Evolutionary conservation across 2,329 filamentous ascomycete species (phyloP), one percentile per base, ranked within the genome.

Genomic region (Aspergillus uvarum): DNA sequence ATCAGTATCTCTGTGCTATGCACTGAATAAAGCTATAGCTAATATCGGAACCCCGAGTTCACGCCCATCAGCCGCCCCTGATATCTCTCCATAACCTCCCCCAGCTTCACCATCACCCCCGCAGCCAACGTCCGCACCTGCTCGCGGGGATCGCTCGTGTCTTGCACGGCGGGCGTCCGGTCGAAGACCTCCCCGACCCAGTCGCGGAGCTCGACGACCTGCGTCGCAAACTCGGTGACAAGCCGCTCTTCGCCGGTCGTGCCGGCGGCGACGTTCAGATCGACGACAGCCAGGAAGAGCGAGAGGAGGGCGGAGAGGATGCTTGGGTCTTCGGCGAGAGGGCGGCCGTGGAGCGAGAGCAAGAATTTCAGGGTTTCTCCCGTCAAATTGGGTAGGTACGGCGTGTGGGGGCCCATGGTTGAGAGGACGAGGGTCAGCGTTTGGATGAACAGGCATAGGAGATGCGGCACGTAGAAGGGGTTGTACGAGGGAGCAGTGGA

Each of bases 341-440:
- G 71, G 22, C 67, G 67, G 49, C 75, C 48, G 81, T 85, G 83
- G 2, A 96, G 80, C 2, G 84, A 81, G 67, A 97, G 85, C 2
- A 98, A 79, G n/a, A 99, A 77, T 50, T 89, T 85, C 86, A 93
- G 93, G 19, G 96, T 85, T 75, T 97, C 92, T 10, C 86, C 81
- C 1, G 92, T 97, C 81, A 97, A 87, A 58, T 91, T 86, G 1
- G 89, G 87, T 0, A 98, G 83, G 1, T 86, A 82, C 0, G 93
- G 81, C 0, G 90, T 93, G 56, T 89, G 87, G 0, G 93, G 90
- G 0, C 95, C 95, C 0, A 90, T 86, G 0, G 94, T 90, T 66
- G 96, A 89, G 50, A 98, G 79, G 35, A 96, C 80, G 7, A 99
- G 80, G 1, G 89, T 89, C 0, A 98, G 81, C 0, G 95, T 99